phyloP scores from a whole-genome alignment of 192 early-diverging fungal species.

The Coemansia sp. region DNA sequence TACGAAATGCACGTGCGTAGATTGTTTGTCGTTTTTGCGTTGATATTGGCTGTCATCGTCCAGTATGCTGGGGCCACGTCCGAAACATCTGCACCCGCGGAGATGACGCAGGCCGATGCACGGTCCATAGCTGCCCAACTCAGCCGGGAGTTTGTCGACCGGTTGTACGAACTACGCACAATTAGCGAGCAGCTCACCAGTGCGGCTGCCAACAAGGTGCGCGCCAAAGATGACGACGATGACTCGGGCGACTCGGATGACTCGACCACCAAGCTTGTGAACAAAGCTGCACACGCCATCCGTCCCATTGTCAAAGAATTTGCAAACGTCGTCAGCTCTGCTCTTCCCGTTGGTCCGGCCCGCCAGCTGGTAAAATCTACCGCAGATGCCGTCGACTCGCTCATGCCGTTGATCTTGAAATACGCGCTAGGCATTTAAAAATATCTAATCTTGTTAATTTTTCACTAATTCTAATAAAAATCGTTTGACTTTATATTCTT shows the following conservation, averaged over 20 bases:
- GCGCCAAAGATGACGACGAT: slow-evolving; percentile 35
- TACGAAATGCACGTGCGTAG: not conserved
- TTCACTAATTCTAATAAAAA: slow-evolving; percentile 8
- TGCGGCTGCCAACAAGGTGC: not conserved
- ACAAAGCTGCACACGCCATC: slow-evolving; percentile 23
- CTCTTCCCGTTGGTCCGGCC: slow-evolving; percentile 32
- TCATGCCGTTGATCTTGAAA: slow-evolving; percentile 47
- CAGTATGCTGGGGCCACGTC: not conserved
- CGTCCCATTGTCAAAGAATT: slow-evolving; percentile 44
- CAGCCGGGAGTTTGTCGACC: slow-evolving; percentile 30
- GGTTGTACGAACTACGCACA: slow-evolving; percentile 24
- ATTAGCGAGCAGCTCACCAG: slow-evolving; percentile 8
- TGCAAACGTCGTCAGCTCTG: slow-evolving; percentile 17
- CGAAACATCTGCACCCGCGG: not conserved
- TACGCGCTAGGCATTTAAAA: slow-evolving; percentile 38
- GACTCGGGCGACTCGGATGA: slow-evolving; percentile 26
- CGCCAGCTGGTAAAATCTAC: slow-evolving; percentile 44
- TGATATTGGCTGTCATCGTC: not conserved
- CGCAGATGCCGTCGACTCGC: slow-evolving; percentile 37
- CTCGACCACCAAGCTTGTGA: slow-evolving; percentile 33
- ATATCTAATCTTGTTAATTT: slow-evolving; percentile 4
- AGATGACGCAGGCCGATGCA: slow-evolving; percentile 31
- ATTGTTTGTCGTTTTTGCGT: not conserved
- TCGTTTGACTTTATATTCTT: not conserved
- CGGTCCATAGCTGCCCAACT: slow-evolving; percentile 17